Evolutionary conservation across 768 basidiomycete genomes (phyloP).

Genomic region (Mycena olivaceomarginata): DNA sequence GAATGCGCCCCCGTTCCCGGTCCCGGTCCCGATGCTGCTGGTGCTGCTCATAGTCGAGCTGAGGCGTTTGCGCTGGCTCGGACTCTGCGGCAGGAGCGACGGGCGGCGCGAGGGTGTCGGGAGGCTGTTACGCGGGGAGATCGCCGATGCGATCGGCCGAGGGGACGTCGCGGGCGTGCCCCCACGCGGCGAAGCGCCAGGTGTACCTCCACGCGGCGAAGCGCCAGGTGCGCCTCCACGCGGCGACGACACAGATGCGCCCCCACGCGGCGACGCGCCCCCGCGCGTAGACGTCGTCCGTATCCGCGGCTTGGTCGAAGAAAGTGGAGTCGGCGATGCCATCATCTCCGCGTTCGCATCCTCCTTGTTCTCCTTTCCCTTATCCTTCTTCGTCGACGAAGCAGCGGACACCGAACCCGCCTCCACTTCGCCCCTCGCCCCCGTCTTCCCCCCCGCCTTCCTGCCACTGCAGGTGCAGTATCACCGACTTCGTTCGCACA

Average conservation of each 20-base stretch:
- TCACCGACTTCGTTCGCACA: slow-evolving; percentile 93
- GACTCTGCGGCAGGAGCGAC: slow-evolving; percentile 39
- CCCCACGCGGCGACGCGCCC: neutral
- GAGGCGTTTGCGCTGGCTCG: slow-evolving; percentile 40
- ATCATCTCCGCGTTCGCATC: neutral
- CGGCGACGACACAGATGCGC: neutral
- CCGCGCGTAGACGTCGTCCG: slow-evolving; percentile 38
- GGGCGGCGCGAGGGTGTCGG: slow-evolving; percentile 34
- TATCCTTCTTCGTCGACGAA: neutral
- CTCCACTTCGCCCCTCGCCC: slow-evolving; percentile 53
- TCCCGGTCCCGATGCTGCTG: slow-evolving; percentile 14
- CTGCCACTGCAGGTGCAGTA: slow-evolving; percentile 91
- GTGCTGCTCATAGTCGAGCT: slow-evolving; percentile 34
- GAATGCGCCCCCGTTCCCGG: neutral
- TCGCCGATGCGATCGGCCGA: slow-evolving; percentile 13
- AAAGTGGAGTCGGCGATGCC: slow-evolving; percentile 48
- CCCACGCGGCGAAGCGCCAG: slow-evolving; percentile 12
- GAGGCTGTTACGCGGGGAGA: slow-evolving; percentile 28
- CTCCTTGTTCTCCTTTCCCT: slow-evolving; percentile 18
- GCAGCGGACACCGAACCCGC: neutral
- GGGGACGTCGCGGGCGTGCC: slow-evolving; percentile 11
- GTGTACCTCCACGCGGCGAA: slow-evolving; percentile 14
- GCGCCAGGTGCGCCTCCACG: slow-evolving; percentile 11
- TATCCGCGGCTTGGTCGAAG: slow-evolving; percentile 36
- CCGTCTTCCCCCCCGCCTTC: slow-evolving; percentile 61